phyloP scores from a whole-genome alignment of 495 filamentous ascomycete species.

The Venustampulla echinocandica region DNA sequence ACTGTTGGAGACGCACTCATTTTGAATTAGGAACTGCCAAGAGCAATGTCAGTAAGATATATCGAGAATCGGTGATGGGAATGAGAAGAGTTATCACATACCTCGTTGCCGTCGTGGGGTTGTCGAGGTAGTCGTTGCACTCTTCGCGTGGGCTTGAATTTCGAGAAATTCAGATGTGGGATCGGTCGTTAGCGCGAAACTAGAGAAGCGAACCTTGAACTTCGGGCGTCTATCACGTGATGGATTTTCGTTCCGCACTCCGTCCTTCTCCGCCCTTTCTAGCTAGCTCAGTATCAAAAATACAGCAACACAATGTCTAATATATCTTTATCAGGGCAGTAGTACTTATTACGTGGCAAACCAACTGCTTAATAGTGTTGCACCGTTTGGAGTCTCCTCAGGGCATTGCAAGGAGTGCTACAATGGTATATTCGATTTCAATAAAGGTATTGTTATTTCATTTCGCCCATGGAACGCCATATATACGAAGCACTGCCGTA shows the following conservation, averaged over 20 bases:
- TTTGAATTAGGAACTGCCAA: constrained; percentile 42
- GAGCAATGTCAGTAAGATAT: constrained; percentile 8
- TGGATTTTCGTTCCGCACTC: too few relatives aligned
- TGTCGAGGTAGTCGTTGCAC: constrained; percentile 17
- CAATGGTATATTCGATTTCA: too few relatives aligned
- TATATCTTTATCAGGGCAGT: too few relatives aligned
- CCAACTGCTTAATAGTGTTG: too few relatives aligned
- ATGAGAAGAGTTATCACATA: neutral
- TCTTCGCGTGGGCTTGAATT: constrained; percentile 1
- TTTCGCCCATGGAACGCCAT: too few relatives aligned
- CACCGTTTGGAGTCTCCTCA: too few relatives aligned
- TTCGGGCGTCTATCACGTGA: neutral
- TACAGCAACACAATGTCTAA: too few relatives aligned
- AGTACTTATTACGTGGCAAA: too few relatives aligned
- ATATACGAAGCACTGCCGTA: neutral
- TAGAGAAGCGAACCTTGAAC: neutral
- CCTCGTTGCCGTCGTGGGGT: constrained; percentile 5
- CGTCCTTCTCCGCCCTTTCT: too few relatives aligned
- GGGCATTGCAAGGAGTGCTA: too few relatives aligned
- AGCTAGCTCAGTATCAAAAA: too few relatives aligned
- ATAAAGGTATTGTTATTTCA: too few relatives aligned
- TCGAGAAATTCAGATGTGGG: constrained; percentile 6
- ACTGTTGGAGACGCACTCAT: constrained; percentile 50
- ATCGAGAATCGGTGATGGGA: neutral
- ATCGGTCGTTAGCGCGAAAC: neutral